A percentile compares a stretch with the other conserved stretches of the same genome.
Conservation (phyloP, 768 basidiomycete species). For the Coprinopsis cinerea region DNA sequence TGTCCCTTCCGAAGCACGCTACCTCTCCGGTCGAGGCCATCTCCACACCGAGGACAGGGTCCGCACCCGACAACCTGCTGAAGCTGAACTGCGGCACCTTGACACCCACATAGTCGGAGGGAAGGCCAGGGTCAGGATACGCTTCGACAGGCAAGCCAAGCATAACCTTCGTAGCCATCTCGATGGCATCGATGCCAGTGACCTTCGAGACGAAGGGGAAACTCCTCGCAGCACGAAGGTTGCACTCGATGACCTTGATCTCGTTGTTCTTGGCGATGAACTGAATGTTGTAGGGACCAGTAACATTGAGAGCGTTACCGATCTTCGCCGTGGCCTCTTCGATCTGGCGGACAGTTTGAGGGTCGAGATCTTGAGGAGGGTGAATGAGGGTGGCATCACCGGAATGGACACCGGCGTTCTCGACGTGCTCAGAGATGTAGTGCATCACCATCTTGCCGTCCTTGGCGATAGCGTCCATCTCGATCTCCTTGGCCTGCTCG, state of each 20-base stretch:
- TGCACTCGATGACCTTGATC: conserved; percentile 99
- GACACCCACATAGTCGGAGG: conserved; percentile 93
- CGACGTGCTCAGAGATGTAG: conserved; percentile 98
- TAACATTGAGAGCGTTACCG: conserved; percentile 94
- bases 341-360: conserved; percentile 91
- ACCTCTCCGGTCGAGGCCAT: conserved; percentile 99
- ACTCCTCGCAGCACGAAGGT: conserved; percentile 93
- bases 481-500: conserved; percentile 99
- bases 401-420: conserved; percentile 98
- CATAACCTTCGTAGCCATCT: conserved; percentile 99
- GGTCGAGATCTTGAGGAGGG: conserved; percentile 97
- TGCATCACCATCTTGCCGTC: conserved; percentile 99
- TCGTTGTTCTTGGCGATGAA: conserved; percentile 99
- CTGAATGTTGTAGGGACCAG: conserved; percentile 98
- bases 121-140: conserved; percentile 85
- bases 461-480: conserved; percentile 98
- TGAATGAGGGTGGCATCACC: conserved; percentile 98
- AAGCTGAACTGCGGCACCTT: conserved; percentile 99
- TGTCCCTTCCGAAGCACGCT: conserved; percentile 95
- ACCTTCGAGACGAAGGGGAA: conserved; percentile 99
- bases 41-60: conserved; percentile 96
- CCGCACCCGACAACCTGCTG: conserved; percentile 91
- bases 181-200: conserved; percentile 95
- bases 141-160: conserved; percentile 82
- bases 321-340: conserved; percentile 98